Evolutionary conservation across 2,329 filamentous ascomycete genomes (phyloP), one percentile per base, ranked within the genome.

Genomic region (Verticillium tricorpus): DNA sequence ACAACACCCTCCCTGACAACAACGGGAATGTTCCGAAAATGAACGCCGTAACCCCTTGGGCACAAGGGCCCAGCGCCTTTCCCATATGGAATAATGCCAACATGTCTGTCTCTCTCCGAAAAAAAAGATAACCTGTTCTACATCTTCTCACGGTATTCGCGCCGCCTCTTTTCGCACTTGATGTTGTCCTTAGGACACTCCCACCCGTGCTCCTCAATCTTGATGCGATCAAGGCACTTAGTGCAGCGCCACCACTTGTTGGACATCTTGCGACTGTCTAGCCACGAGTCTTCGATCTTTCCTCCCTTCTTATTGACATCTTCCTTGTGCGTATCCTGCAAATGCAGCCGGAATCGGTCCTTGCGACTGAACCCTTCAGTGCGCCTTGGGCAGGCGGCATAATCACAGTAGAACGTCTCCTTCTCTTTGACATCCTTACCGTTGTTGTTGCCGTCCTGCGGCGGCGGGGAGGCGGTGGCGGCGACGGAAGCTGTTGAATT

Each of bases 271-370:
- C 80, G 76, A 58, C 69, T 71, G 9, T 73, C 68, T 39, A 76
- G 65, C 78, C 77, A 80, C 63, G 73, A 73, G 25, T 74, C 71
- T 50, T 70, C 69, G 61, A 72, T 65, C 25, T 71, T 70, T 31
- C 78, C 77, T 19, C 80, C 77, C 57, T 66, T 66, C 72, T 80
- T 80, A 64, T 76, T 73, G 28, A 84, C 76, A 62, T 85, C 82
- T 67, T 87, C 84, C 59, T 76, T 76, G 74, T 87, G 84, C 63
- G 75, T 83, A 39, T 82, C 78, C 31, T 83, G 78, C 37, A 84
- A 76, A 68, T 87, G 84, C 61, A 85, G 82, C 39, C 84, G 78
- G 68, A 79, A 83, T 69, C 86, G 84, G 65, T 87, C 84, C 37
- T 80, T 78, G 37, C 84, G 78, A 66, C 76, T 75, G 67, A 86